Percentiles rank a stretch among this genome's conserved stretches.
phyloP scores from a whole-genome alignment of 768 basidiomycete species.

The button mushroom (Agaricus bisporus) region DNA sequence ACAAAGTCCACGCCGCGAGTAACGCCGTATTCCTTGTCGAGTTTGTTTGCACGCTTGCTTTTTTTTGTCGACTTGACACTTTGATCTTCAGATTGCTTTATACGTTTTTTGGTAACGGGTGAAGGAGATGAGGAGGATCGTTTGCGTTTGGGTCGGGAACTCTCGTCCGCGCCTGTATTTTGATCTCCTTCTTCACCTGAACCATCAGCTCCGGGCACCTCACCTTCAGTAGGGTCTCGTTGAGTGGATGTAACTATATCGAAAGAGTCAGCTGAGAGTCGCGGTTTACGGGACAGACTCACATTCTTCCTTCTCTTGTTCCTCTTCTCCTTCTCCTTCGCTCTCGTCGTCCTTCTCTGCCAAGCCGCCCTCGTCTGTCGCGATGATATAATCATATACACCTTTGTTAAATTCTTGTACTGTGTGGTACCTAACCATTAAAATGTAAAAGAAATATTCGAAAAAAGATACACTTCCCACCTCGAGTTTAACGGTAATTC shows the following conservation, averaged over 20 bases:
- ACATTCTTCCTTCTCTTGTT: constrained; percentile 33
- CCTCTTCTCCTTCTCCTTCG: constrained; percentile 26
- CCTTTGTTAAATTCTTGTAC: constrained; percentile 99
- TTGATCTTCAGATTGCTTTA: constrained; percentile 2
- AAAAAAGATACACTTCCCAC: constrained; percentile 24
- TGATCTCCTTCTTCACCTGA: constrained; percentile 13
- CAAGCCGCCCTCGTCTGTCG: constrained; percentile 82
- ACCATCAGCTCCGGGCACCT: background rate
- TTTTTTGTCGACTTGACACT: constrained; percentile 27
- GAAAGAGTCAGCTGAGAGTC: background rate
- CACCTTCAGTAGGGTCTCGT: constrained; percentile 25
- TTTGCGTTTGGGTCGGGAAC: constrained; percentile 48
- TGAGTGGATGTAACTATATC: constrained; percentile 51
- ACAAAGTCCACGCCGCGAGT: constrained; percentile 96
- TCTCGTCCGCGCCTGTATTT: constrained; percentile 14
- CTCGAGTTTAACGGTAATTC: constrained; percentile 94
- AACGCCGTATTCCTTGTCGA: constrained; percentile 84
- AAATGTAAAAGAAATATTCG: background rate
- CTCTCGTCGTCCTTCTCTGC: constrained; percentile 39
- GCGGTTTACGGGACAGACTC: constrained; percentile 4
- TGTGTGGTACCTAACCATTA: constrained; percentile 69
- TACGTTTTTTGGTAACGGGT: constrained; percentile 15
- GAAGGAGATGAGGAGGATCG: constrained; percentile 42
- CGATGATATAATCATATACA: constrained; percentile 97
- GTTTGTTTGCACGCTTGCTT: constrained; percentile 45